These are phyloP conservation scores for Hippophae gyantsensis DNA, from an alignment of 306 rosid genomes.

Conservation along the genomic window DNA sequence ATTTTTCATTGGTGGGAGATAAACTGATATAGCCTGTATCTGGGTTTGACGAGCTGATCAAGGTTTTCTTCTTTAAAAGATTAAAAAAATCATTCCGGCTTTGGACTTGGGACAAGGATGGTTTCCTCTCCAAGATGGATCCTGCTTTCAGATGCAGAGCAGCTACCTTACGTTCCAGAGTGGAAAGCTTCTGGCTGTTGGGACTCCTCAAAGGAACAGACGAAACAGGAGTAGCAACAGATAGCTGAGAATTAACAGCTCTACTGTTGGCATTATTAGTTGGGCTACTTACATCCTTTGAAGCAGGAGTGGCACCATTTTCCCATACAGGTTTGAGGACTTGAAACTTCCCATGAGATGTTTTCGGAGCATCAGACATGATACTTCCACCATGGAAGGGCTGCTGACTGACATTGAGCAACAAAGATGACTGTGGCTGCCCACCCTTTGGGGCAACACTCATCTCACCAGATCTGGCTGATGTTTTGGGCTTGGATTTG, in stretches of 20 bases:
- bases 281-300: slow-evolving; percentile 67
- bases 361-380: slow-evolving; percentile 64
- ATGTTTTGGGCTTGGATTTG: slow-evolving; percentile 70
- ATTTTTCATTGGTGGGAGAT: slow-evolving; percentile 46
- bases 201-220: slow-evolving; percentile 62
- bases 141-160: slow-evolving; percentile 62
- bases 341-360: slow-evolving; percentile 78
- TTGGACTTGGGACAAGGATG: slow-evolving; percentile 71
- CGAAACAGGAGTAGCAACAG: slow-evolving; percentile 51
- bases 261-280: slow-evolving; percentile 43
- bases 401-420: slow-evolving; percentile 40
- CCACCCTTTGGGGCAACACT: slow-evolving; percentile 50
- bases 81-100: slow-evolving; percentile 95
- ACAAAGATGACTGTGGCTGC: slow-evolving; percentile 45
- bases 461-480: slow-evolving; percentile 47
- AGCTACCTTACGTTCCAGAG: slow-evolving; percentile 57
- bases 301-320: slow-evolving; percentile 52
- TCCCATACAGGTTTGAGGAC: slow-evolving; percentile 87
- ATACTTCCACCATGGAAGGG: slow-evolving; percentile 56
- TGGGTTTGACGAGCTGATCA: slow-evolving; percentile 41
- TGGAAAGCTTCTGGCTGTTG: slow-evolving; percentile 37
- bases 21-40: slow-evolving; percentile 44
- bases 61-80: slow-evolving; percentile 67
- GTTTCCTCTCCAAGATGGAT: slow-evolving; percentile 62
- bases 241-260: slow-evolving; percentile 49